phyloP scores from a whole-genome alignment of 495 filamentous ascomycete genomes.

The Xylaria castorea region DNA sequence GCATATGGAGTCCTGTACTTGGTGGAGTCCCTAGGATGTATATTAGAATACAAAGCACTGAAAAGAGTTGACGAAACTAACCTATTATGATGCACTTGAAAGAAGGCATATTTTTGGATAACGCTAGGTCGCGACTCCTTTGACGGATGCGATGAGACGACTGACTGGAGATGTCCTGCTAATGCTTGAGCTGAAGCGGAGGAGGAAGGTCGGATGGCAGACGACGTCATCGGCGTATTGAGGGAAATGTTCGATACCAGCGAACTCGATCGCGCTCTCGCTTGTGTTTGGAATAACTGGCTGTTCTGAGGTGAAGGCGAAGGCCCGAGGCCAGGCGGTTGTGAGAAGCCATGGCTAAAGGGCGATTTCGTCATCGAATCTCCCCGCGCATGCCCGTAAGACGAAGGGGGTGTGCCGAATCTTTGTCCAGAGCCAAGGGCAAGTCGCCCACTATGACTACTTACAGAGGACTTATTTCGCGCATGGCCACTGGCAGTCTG shows the following conservation, averaged over 20 bases:
- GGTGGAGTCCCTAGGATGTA: slow-evolving; percentile 47
- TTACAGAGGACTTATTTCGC: slow-evolving; percentile 39
- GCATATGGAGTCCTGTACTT: slow-evolving; percentile 61
- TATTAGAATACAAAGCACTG: slow-evolving; percentile 26
- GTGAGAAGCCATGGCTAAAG: slow-evolving; percentile 41
- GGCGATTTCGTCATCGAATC: slow-evolving; percentile 41
- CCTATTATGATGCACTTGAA: slow-evolving; percentile 59
- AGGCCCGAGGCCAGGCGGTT: slow-evolving; percentile 40
- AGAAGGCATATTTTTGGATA: slow-evolving; percentile 58
- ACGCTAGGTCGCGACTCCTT: slow-evolving; percentile 36
- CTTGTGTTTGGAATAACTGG: slow-evolving; percentile 41
- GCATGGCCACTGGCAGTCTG: slow-evolving; percentile 35
- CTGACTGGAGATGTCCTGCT: slow-evolving; percentile 30
- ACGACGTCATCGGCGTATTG: slow-evolving; percentile 43
- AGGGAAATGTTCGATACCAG: slow-evolving; percentile 42
- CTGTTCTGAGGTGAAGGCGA: slow-evolving; percentile 42
- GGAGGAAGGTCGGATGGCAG: slow-evolving; percentile 38
- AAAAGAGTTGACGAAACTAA: slow-evolving; percentile 14
- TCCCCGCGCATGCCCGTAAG: slow-evolving; percentile 36
- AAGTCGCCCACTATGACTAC: slow-evolving; percentile 32
- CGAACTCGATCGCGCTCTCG: slow-evolving; percentile 40
- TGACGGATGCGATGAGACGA: slow-evolving; percentile 21
- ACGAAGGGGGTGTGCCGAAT: slow-evolving; percentile 42
- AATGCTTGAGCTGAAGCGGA: slow-evolving; percentile 38
- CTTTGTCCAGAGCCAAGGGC: slow-evolving; percentile 38